Evolutionary conservation across 129 eudicot genomes (phyloP).

Genomic region (Smallanthus sonchifolius): DNA sequence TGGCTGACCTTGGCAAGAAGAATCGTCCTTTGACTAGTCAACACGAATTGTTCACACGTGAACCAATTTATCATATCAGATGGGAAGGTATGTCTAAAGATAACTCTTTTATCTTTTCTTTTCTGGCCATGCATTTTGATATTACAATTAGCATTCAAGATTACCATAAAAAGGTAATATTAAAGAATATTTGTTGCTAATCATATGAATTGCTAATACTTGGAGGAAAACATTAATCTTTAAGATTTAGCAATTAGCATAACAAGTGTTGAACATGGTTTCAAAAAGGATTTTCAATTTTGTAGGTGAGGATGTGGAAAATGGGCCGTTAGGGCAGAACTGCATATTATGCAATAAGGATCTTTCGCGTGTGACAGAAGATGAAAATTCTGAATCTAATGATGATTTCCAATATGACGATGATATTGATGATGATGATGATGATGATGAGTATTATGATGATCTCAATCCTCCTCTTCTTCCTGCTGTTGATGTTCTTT

Average conservation of each 20-base stretch:
- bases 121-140: constrained; percentile 1
- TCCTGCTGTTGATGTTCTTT: constrained; percentile 47
- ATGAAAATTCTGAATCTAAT: constrained; percentile 18
- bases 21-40: constrained; percentile 17
- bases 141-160: background rate
- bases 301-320: constrained; percentile 29
- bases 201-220: background rate
- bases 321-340: constrained; percentile 18
- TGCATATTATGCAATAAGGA: constrained; percentile 48
- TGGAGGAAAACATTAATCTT: background rate
- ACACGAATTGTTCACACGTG: constrained; percentile 12
- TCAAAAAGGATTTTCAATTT: background rate
- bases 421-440: constrained; percentile 19
- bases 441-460: constrained; percentile 17
- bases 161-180: background rate
- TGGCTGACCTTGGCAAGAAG: constrained; percentile 17
- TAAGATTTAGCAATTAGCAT: background rate
- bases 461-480: constrained; percentile 33
- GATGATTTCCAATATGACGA: constrained; percentile 19
- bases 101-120: background rate
- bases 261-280: background rate
- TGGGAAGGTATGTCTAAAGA: constrained; percentile 41
- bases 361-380: constrained; percentile 21
- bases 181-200: background rate
- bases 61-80: constrained; percentile 38